phyloP scores from a whole-genome alignment of 2,329 filamentous ascomycete genomes.

The Epichloe aotearoae region DNA sequence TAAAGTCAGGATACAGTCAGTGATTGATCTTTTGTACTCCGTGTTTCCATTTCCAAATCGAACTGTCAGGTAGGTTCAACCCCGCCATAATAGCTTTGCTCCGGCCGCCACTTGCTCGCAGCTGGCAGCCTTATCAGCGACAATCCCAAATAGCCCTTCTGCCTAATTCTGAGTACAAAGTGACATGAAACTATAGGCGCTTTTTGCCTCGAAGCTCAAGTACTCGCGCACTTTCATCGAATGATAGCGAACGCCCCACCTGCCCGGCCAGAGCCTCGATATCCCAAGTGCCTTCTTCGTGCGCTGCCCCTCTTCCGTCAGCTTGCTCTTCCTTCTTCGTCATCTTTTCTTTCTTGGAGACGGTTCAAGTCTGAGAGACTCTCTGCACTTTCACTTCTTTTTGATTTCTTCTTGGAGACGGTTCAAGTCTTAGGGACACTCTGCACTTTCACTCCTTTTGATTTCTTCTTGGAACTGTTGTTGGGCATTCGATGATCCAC shows the following conservation, averaged over 20 bases:
- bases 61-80: background rate
- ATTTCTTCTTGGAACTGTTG: background rate
- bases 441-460: background rate
- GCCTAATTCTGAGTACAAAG: background rate
- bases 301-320: conserved; percentile 2
- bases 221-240: background rate
- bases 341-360: background rate
- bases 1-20: too few relatives aligned
- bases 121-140: conserved; percentile 1
- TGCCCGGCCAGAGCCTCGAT: background rate
- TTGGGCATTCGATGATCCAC: background rate
- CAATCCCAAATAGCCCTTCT: background rate
- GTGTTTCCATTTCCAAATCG: background rate
- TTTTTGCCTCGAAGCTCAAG: background rate
- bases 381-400: background rate
- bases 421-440: background rate
- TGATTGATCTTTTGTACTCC: background rate
- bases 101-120: background rate
- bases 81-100: conserved; percentile 2
- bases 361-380: background rate
- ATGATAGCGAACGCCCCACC: background rate
- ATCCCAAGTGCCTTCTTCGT: background rate
- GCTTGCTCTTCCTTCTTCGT: background rate
- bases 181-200: background rate
- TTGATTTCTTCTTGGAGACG: background rate